Conservation (phyloP, 2,329 filamentous ascomycete species). For the Colletotrichum lini region DNA sequence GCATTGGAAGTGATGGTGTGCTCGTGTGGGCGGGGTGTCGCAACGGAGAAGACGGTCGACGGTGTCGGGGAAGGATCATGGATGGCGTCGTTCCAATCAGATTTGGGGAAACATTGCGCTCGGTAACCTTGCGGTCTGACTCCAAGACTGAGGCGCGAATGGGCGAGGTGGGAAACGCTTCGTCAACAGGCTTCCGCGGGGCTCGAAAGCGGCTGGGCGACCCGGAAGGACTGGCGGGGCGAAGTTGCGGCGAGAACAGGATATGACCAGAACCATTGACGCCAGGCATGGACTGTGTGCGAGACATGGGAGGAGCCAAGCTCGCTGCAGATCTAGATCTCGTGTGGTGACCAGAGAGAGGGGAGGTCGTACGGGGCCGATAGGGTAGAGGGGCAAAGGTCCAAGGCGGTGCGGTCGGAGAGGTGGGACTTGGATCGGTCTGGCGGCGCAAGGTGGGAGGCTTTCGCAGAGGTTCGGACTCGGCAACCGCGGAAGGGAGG, state of each 20-base stretch:
- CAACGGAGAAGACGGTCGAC: constrained; percentile 71
- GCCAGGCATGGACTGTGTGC: constrained; percentile 76
- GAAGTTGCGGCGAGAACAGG: constrained; percentile 66
- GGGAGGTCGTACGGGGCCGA: constrained; percentile 74
- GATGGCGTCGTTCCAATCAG: constrained; percentile 51
- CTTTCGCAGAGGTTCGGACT: constrained; percentile 63
- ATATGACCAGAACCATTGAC: constrained; percentile 73
- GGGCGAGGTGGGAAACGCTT: constrained; percentile 71
- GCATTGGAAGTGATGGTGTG: constrained; percentile 52
- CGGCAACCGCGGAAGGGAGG: constrained; percentile 51
- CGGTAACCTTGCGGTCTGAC: constrained; percentile 61
- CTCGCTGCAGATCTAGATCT: constrained; percentile 72
- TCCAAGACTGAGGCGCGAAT: constrained; percentile 70
- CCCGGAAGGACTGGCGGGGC: constrained; percentile 67
- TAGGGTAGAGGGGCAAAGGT: constrained; percentile 66
- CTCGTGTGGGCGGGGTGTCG: constrained; percentile 62
- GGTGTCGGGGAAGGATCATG: constrained; percentile 52
- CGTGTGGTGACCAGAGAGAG: constrained; percentile 69
- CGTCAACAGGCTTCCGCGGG: constrained; percentile 71
- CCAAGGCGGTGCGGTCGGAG: constrained; percentile 68
- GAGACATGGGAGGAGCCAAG: constrained; percentile 70
- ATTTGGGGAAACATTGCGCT: constrained; percentile 68
- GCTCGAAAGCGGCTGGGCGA: constrained; percentile 68
- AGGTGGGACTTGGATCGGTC: constrained; percentile 69
- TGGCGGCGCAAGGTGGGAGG: constrained; percentile 69